phyloP scores from a whole-genome alignment of 179 eudicot species.

The Heliamphora ciliata region DNA sequence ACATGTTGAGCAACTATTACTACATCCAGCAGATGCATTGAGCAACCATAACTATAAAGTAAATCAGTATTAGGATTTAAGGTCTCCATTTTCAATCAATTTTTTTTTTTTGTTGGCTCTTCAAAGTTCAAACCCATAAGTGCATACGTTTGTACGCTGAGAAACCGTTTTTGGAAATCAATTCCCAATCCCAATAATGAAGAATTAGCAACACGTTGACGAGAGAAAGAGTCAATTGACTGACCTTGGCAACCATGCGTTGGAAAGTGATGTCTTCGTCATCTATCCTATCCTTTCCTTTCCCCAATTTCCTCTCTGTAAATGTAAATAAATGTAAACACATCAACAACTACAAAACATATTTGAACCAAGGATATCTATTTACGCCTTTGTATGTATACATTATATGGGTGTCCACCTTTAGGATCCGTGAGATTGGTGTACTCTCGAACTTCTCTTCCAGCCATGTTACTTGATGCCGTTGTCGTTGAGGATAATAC shows the following conservation, averaged over 20 bases:
- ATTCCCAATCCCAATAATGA: neutral
- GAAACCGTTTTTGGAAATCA: neutral
- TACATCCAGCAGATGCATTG: too few relatives aligned
- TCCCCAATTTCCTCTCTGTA: slow-evolving; percentile 76
- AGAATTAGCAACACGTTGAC: neutral
- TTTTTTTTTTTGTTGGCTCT: too few relatives aligned
- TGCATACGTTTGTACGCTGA: neutral
- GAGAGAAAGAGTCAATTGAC: slow-evolving; percentile 32
- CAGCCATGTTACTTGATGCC: slow-evolving; percentile 40
- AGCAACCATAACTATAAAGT: too few relatives aligned
- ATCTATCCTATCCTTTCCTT: slow-evolving; percentile 79
- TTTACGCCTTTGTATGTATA: neutral
- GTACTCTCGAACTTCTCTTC: slow-evolving; percentile 89
- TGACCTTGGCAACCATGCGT: slow-evolving; percentile 99
- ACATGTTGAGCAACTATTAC: too few relatives aligned
- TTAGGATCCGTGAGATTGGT: slow-evolving; percentile 89
- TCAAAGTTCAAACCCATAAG: neutral
- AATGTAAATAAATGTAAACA: neutral
- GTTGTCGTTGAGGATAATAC: neutral
- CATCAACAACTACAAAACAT: neutral
- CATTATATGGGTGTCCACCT: slow-evolving; percentile 29
- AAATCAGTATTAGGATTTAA: too few relatives aligned
- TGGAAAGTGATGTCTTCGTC: slow-evolving; percentile 91
- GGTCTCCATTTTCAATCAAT: too few relatives aligned
- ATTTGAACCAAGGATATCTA: neutral